Evolutionary conservation across 768 basidiomycete species (phyloP).

Genomic region (Boletus sp.): DNA sequence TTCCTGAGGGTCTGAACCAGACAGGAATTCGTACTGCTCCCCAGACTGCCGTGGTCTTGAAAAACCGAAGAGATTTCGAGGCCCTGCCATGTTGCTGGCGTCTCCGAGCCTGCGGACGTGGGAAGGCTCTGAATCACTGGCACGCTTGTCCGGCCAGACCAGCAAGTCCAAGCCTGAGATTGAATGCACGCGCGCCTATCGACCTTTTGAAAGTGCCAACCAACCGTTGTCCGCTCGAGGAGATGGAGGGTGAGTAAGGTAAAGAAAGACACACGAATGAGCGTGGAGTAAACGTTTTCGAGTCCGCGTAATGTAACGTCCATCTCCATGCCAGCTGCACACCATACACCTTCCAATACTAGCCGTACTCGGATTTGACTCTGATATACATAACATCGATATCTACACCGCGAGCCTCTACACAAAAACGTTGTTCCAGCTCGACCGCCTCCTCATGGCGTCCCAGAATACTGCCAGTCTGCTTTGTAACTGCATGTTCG

Average conservation of each 20-base stretch:
- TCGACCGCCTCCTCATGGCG: conserved; percentile 56
- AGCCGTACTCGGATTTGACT: not conserved
- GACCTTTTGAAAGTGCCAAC: not conserved
- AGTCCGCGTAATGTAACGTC: not conserved
- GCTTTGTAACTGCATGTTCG: conserved; percentile 26
- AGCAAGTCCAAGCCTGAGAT: not conserved
- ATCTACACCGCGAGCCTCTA: not conserved
- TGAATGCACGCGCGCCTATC: not conserved
- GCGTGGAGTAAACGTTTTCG: not conserved
- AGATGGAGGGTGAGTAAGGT: not conserved
- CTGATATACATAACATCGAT: too few relatives aligned
- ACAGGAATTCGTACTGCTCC: conserved; percentile 47
- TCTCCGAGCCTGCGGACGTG: conserved; percentile 7
- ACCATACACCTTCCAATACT: not conserved
- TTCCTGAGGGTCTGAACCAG: conserved; percentile 45
- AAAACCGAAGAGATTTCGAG: conserved; percentile 12
- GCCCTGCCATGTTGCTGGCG: conserved; percentile 18
- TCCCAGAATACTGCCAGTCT: conserved; percentile 78
- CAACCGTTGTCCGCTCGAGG: not conserved
- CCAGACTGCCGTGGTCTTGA: conserved; percentile 15
- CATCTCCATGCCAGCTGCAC: not conserved
- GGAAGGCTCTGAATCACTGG: conserved; percentile 8
- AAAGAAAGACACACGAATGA: conserved; percentile 1
- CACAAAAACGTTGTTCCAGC: conserved; percentile 67
- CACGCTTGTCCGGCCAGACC: not conserved